Evolutionary conservation across 306 rosid species (phyloP), one percentile per base, ranked within the genome.

Genomic region (Gleditsia sinensis): DNA sequence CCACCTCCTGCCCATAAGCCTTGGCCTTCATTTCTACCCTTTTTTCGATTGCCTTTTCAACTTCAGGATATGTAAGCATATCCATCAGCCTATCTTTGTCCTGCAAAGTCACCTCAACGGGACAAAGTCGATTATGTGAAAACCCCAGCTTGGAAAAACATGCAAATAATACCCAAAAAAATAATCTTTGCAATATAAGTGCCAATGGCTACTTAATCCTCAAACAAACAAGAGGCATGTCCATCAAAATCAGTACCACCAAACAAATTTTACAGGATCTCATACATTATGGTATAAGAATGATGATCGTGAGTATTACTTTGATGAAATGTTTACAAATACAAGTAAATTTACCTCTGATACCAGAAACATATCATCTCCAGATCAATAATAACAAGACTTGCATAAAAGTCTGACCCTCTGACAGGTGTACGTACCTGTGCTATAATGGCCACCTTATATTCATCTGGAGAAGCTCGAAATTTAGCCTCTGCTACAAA

Each of bases 401-500:
- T 59, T 40, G 56, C 25, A 69, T n/a, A 7, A 1, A 49, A 54
- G 62, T 48, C 30, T 34, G 19, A 43, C 46, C 55, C 59, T 10
- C 34, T 27, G 23, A 60, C n/a, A 33, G 43, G 75, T 8, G 33
- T 69, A 13, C 56, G 60, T 77, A 89, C 98, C 90, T 95, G 98
- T 60, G 88, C 91, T 75, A 83, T 84, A 37, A 95, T 95, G 79
- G 96, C 97, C 54, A 82, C 75, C 76, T 84, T 83, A 30, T 95
- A 92, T 9, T 78, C 75, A 36, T 92, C 84, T 2, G 98, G 97
- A 28, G 80, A 19, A 50, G 87, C 82, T 69, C 20, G 93, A 82
- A 84, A 95, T 81, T 95, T 95, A 12, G 93, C 88, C 86, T 95
- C 99, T 1, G 99, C 98, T 6, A 95, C 98, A 71, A 69, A 95